Evolutionary conservation across 352 stramenopile species (phyloP), one percentile per base, ranked within the genome.

Genomic region (Phytophthora citrophthora): DNA sequence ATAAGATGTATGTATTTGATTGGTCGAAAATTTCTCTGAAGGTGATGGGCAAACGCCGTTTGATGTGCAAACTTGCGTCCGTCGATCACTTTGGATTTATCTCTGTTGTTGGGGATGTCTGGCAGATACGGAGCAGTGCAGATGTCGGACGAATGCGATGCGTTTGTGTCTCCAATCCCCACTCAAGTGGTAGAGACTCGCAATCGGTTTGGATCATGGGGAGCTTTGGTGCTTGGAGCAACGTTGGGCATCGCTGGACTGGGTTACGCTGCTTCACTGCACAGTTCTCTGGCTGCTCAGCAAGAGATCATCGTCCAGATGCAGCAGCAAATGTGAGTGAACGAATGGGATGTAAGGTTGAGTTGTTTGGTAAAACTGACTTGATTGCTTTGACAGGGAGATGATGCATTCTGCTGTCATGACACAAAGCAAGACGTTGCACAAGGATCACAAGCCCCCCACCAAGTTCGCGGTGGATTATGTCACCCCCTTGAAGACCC

Each of bases 401-500:
- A 8, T 41, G 34, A 41, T 45, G n/a, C n/a, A 45, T 45, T 18
- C 38, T 5, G 38, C 38, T 5, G 38, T 45, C 12, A 45, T 26
- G 41, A 47, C 41, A 23, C 41, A 47, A n/a, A 40, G 34, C 13
- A n/a, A 12, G 34, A 40, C 9, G 34, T 40, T 40, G 1, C 34
- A 40, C 9, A 40, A 40, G 34, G 34, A 40, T 40, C 4, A n/a
- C 34, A 59, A 74, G 39, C 60, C 81, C 44, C 81, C 81, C 41
- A 55, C 73, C 68, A 90, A 89, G 76, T 90, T 83, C 44, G 76
- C 68, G 8, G 77, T 88, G 23, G 55, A 81, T 27, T 64, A 71
- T 32, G 68, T 86, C 29, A 90, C 11, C 81, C 26, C 81, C 4
- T 64, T 85, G 58, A 89, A 90, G 76, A 90, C 81, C 15, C 81